A percentile compares a stretch with the other conserved stretches of the same genome.
Conservation (phyloP, 495 filamentous ascomycete genomes). For the Podospora pseudoanserina region DNA sequence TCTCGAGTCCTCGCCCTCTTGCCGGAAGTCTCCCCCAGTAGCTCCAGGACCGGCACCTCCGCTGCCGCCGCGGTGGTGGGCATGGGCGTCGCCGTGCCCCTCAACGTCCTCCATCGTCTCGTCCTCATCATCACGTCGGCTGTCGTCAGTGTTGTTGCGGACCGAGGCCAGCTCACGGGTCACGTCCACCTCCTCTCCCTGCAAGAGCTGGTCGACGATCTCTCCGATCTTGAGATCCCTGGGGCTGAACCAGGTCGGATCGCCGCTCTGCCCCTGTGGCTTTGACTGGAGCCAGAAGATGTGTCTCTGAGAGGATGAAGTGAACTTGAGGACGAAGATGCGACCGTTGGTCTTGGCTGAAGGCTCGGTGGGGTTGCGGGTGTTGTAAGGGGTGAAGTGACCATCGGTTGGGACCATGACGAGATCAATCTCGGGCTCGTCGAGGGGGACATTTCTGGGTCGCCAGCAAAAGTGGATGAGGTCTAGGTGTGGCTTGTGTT, state of each 20-base stretch:
- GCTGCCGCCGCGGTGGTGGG: conserved; percentile 57
- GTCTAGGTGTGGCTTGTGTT: conserved; percentile 45
- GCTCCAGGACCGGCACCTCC: conserved; percentile 82
- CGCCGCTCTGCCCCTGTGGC: conserved; percentile 68
- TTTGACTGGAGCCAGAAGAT: conserved; percentile 96
- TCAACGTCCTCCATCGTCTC: conserved; percentile 84
- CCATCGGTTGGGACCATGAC: conserved; percentile 89
- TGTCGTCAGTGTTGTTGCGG: conserved; percentile 59
- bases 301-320: conserved; percentile 84
- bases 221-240: conserved; percentile 77
- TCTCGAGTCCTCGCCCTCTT: conserved; percentile 81
- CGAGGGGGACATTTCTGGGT: conserved; percentile 47
- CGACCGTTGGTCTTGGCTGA: conserved; percentile 76
- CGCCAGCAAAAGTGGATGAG: conserved; percentile 98
- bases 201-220: conserved; percentile 76
- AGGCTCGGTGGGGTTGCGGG: conserved; percentile 42
- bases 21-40: conserved; percentile 82
- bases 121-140: conserved; percentile 60
- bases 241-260: conserved; percentile 72
- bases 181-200: conserved; percentile 87
- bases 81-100: conserved; percentile 55
- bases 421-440: conserved; percentile 73
- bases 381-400: conserved; percentile 74
- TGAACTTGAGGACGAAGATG: conserved; percentile 91
- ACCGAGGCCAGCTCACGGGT: conserved; percentile 67